A percentile compares a stretch with the other conserved stretches of the same genome.
These are phyloP conservation scores for Aspergillus homomorphus DNA, from an alignment of 495 filamentous ascomycete genomes.

Conservation along the genomic window DNA sequence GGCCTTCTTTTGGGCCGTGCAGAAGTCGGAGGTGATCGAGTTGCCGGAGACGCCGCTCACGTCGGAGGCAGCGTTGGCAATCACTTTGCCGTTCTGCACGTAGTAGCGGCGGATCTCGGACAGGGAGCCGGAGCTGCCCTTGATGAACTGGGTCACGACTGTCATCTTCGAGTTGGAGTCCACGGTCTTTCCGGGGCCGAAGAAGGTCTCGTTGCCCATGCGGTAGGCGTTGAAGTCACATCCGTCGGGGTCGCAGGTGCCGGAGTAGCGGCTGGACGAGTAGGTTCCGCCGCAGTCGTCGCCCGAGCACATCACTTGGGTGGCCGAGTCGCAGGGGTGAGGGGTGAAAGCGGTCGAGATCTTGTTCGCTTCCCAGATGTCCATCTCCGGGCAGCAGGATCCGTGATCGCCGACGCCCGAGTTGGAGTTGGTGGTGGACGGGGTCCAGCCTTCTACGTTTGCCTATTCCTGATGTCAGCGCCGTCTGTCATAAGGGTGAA, in stretches of 20 bases:
- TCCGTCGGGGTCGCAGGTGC: slow-evolving; percentile 67
- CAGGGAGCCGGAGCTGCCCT: slow-evolving; percentile 48
- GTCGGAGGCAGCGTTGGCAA: slow-evolving; percentile 54
- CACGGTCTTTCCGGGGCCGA: slow-evolving; percentile 54
- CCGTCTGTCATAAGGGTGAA: not conserved
- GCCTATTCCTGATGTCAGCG: slow-evolving; percentile 25
- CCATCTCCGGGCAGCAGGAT: slow-evolving; percentile 69
- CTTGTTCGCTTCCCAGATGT: slow-evolving; percentile 67
- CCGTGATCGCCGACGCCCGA: slow-evolving; percentile 55
- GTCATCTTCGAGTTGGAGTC: slow-evolving; percentile 61
- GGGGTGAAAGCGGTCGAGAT: slow-evolving; percentile 55
- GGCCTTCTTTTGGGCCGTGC: slow-evolving; percentile 51
- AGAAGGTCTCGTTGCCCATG: slow-evolving; percentile 59
- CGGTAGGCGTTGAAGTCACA: slow-evolving; percentile 77
- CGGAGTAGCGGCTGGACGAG: slow-evolving; percentile 35
- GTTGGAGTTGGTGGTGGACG: slow-evolving; percentile 54
- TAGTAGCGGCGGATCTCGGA: slow-evolving; percentile 66
- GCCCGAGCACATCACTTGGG: slow-evolving; percentile 55
- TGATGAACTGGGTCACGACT: slow-evolving; percentile 67
- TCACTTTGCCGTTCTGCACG: slow-evolving; percentile 62
- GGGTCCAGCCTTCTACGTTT: slow-evolving; percentile 57
- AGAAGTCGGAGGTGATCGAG: slow-evolving; percentile 58
- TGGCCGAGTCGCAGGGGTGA: slow-evolving; percentile 56
- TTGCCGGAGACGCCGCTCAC: slow-evolving; percentile 49
- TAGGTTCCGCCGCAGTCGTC: slow-evolving; percentile 51